Evolutionary conservation across 305 asterid species (phyloP), one percentile per base, ranked within the genome.

Genomic region (Plantago coronopus): DNA sequence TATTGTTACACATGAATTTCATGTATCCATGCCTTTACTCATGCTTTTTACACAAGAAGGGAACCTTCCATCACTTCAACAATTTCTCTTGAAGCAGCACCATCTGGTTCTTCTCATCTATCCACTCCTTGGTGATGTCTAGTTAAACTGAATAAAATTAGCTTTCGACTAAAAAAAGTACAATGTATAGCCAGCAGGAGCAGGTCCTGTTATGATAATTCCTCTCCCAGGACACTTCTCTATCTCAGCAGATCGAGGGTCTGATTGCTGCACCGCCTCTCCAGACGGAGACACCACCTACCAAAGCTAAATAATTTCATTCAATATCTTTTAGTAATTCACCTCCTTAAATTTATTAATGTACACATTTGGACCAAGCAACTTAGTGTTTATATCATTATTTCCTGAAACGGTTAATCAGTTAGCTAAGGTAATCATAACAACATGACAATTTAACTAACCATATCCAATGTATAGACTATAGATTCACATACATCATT

Each of bases 71-170:
- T 83, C 61, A 90, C 89, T 2, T 58, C 48, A 51, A 74, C 48
- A 11, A 91, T 75, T 78, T 79, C 48, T 96, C 97, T 56, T 79
- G 79, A 21, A 87, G 83, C 70, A 67, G 59, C 64, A 83, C 94
- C 69, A 85, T 79, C 46, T 70, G 71, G 63, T 78, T 82, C 83
- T 78, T 63, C 75, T 74, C 86, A 47, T 87, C 95, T n/a, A 82
- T 3, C 97, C 97, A 54, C 97, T 61, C 75, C 96, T 78, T 0
- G 83, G 74, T 1, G 95, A 83, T 47, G 96, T 94, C 97, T 90
- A 67, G 61, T 48, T n/a, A 66, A 72, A 60, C 11, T 44, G 37
- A 50, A 63, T 19, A 16, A 21, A 13, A 53, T 59, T 22, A 68
- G 21, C 21, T 46, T 17, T 17, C 98, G 95, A 70, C 96, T 86